Evolutionary conservation across 73 alveolate species (phyloP), one percentile per base, ranked within the genome.

Genomic region (Paramecium pentaurelia): DNA sequence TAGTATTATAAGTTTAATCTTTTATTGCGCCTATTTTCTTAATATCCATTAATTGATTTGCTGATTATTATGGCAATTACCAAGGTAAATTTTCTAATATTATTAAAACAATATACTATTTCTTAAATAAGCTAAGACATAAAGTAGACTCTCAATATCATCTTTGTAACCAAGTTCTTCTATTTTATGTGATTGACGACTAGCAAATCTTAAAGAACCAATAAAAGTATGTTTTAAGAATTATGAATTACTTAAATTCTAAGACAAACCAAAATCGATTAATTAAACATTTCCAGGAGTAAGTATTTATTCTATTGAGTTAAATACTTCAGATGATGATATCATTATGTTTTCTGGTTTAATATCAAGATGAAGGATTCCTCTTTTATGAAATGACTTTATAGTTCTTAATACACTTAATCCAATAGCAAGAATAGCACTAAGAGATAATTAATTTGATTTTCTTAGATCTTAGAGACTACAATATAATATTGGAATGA

Each of bases 101-200:
- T 22, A n/a, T 22, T 22, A 11, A 54, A 54, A 9, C 27, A 34
- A 34, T 34, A 34, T 64, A 7, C 98, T 97, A 11, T 90, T 77
- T 27, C 93, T 88, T 45, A 96, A 86, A 88, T 96, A 96, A 6
- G 93, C 93, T 47, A 96, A 42, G 0, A 93, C 95, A 90, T 96
- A 96, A 9, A 95, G 96, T 28, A 94, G 45, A 36, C 95, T 71
- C 58, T 96, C 98, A 27, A 96, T 88, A 90, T 96, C 98, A 90
- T 96, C 98, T 64, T 34, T 64, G 27, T 64, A 64, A 30, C 83
- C 83, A 2, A 64, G 25, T 28, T 30, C 8, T 11, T 64, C 83
- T 28, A n/a, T 34, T 34, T 25, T 64, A 64, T 64, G 83, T 3
- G 83, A 64, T 30, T 64, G 20, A 5, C 83, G 38, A 64, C 83